A percentile compares a stretch with the other conserved stretches of the same genome.
Conservation (phyloP, 1,284 basidiomycete genomes). For the Puccinia horiana region DNA sequence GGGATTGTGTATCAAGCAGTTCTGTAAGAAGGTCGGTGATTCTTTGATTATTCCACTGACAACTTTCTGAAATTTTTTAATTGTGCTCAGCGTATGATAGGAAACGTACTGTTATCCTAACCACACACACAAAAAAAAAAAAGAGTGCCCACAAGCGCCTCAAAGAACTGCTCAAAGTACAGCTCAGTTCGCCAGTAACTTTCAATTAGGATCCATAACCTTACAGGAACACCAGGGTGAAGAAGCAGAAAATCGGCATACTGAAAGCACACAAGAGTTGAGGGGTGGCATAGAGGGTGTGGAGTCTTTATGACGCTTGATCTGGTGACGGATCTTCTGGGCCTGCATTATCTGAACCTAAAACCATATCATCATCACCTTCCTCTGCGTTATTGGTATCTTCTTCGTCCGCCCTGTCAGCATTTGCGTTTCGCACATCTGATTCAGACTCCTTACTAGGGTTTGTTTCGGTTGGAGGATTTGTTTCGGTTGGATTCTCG, state of each 20-base stretch:
- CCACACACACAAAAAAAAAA: too few relatives aligned
- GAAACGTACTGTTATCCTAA: too few relatives aligned
- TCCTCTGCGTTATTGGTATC: background rate
- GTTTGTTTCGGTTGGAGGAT: background rate
- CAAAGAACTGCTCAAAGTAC: background rate
- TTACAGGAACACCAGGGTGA: background rate
- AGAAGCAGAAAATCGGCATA: background rate
- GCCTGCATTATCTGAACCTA: constrained; percentile 23
- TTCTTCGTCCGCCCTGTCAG: background rate
- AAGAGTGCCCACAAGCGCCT: too few relatives aligned
- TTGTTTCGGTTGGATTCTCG: background rate
- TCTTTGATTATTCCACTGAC: too few relatives aligned
- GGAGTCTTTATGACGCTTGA: background rate
- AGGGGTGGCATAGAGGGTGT: background rate
- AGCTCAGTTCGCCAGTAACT: background rate
- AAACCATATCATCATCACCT: constrained; percentile 32
- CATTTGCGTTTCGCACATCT: background rate
- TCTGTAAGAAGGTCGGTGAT: too few relatives aligned
- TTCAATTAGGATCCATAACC: background rate
- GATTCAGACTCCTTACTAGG: background rate
- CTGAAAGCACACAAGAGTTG: background rate
- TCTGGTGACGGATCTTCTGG: background rate
- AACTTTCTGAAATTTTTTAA: too few relatives aligned
- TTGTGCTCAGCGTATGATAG: too few relatives aligned
- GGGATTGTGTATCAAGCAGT: too few relatives aligned